Conservation (phyloP, 1,284 basidiomycete species). For the Pseudozyma pruni region DNA sequence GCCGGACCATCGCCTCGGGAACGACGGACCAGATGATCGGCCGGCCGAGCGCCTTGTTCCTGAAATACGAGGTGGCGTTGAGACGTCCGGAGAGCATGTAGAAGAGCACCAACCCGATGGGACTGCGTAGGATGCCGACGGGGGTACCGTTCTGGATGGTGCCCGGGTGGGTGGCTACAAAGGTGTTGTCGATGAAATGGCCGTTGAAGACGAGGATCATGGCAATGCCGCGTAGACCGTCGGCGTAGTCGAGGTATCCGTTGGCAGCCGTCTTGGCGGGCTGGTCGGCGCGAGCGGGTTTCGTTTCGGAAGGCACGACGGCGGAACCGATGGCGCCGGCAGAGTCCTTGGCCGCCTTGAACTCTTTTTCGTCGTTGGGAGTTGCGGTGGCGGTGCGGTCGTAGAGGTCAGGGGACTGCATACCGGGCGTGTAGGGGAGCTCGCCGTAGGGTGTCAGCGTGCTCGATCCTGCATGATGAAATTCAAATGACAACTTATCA, state of each 20-base stretch:
- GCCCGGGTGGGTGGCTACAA: conserved; percentile 64
- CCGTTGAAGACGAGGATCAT: conserved; percentile 68
- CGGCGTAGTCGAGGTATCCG: conserved; percentile 68
- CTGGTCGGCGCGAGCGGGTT: conserved; percentile 24
- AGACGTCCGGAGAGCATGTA: conserved; percentile 69
- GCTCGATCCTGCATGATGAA: conserved; percentile 14
- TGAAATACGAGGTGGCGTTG: conserved; percentile 68
- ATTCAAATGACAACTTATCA: not conserved
- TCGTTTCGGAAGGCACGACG: conserved; percentile 22
- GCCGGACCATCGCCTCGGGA: conserved; percentile 68
- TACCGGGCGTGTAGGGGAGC: conserved; percentile 19
- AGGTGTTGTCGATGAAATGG: conserved; percentile 69
- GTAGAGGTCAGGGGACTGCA: conserved; percentile 15
- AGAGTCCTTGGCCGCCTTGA: conserved; percentile 43
- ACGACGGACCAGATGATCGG: conserved; percentile 63
- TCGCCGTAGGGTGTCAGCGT: conserved; percentile 25
- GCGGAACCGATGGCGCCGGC: conserved; percentile 34
- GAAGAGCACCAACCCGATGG: conserved; percentile 39
- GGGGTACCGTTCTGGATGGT: conserved; percentile 66
- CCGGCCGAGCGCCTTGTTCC: conserved; percentile 60
- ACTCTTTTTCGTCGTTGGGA: conserved; percentile 32
- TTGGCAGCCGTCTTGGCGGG: conserved; percentile 34
- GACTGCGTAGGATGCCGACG: conserved; percentile 47
- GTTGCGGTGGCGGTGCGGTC: conserved; percentile 15
- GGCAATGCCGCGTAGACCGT: conserved; percentile 69